Conservation (phyloP, 345 rosid species). For the Geranium brycei region DNA sequence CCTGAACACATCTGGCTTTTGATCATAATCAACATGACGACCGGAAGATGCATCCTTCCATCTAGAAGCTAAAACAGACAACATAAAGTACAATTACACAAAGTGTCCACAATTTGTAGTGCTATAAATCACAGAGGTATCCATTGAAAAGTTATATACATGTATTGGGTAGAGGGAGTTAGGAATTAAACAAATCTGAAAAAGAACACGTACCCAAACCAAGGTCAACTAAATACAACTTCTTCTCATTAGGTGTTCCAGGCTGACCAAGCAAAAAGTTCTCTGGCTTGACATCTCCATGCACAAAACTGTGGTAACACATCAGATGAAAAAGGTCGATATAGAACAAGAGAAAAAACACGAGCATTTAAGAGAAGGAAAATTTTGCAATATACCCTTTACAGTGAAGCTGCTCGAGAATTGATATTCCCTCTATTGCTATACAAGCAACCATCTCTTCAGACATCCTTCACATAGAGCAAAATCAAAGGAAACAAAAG, state of each 20-base stretch:
- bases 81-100: slow-evolving; percentile 12
- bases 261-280: slow-evolving; percentile 32
- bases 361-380: not conserved
- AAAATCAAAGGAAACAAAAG: slow-evolving; percentile 3
- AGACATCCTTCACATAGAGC: slow-evolving; percentile 28
- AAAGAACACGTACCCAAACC: slow-evolving; percentile 26
- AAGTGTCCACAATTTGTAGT: slow-evolving; percentile 1
- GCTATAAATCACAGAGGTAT: not conserved
- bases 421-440: slow-evolving; percentile 44
- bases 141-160: not conserved
- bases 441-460: slow-evolving; percentile 52
- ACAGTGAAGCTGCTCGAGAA: slow-evolving; percentile 38
- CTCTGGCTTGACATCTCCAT: slow-evolving; percentile 36
- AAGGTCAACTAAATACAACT: slow-evolving; percentile 28
- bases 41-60: slow-evolving; percentile 29
- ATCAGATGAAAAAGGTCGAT: slow-evolving; percentile 3
- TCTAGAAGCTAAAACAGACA: slow-evolving; percentile 20
- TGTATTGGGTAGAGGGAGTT: not conserved
- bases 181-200: not conserved
- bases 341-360: not conserved
- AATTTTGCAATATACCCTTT: slow-evolving; percentile 25
- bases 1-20: slow-evolving; percentile 42
- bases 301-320: slow-evolving; percentile 20
- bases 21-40: slow-evolving; percentile 33
- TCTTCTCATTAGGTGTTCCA: slow-evolving; percentile 25